Evolutionary conservation across 2,329 filamentous ascomycete genomes (phyloP).

Genomic region (Zarea fungicola): DNA sequence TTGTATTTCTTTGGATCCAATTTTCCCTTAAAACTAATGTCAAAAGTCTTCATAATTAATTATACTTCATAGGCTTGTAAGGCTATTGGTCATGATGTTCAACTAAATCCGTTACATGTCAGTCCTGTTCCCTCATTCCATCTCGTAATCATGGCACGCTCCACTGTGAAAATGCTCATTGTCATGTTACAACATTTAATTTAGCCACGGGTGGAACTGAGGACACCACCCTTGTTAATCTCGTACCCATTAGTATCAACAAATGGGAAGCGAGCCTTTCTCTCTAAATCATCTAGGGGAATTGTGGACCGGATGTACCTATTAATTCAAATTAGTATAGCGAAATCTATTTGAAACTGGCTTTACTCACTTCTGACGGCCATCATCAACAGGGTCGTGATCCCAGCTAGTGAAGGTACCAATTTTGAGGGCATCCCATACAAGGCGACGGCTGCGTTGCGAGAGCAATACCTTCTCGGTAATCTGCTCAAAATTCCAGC

Average conservation of each 20-base stretch:
- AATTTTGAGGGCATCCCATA: slow-evolving; percentile 72
- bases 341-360: too few species aligned
- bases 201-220: slow-evolving; percentile 30
- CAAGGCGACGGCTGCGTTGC: slow-evolving; percentile 72
- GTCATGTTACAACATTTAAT: neutral
- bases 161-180: neutral
- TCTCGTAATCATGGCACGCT: neutral
- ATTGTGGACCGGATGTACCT: slow-evolving; percentile 84
- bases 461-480: slow-evolving; percentile 68
- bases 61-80: too few species aligned
- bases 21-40: too few species aligned
- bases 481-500: slow-evolving; percentile 79
- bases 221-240: slow-evolving; percentile 31
- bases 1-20: too few species aligned
- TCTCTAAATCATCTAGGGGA: slow-evolving; percentile 74
- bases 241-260: slow-evolving; percentile 53
- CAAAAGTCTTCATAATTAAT: too few species aligned
- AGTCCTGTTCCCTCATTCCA: slow-evolving; percentile 2
- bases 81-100: too few species aligned
- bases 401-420: slow-evolving; percentile 82
- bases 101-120: too few species aligned
- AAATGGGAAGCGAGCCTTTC: slow-evolving; percentile 65
- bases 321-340: too few species aligned
- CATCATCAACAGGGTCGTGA: slow-evolving; percentile 69
- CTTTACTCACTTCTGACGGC: slow-evolving; percentile 56